Evolutionary conservation across 805 yeast genomes (phyloP).

Genomic region (Candida arabinofermentans): DNA sequence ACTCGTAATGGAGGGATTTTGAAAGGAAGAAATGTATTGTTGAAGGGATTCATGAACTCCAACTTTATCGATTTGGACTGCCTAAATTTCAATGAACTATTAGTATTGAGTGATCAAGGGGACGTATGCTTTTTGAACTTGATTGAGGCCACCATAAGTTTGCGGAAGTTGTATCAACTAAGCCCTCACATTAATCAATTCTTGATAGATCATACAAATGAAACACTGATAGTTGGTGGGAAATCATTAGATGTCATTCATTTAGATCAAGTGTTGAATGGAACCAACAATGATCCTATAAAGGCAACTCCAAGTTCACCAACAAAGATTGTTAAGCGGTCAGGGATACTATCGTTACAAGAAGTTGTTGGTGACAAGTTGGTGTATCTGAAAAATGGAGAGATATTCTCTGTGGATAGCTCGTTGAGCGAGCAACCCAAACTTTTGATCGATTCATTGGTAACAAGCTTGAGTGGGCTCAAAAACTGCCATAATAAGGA

Average conservation of each 20-base stretch:
- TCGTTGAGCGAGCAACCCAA: conserved; percentile 8
- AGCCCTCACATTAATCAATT: conserved; percentile 19
- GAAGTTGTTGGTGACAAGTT: conserved; percentile 22
- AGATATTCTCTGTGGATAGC: conserved; percentile 30
- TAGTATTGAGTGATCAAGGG: conserved; percentile 32
- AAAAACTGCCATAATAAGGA: conserved; percentile 32
- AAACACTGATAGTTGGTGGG: conserved; percentile 18
- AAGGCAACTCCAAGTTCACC: conserved; percentile 26
- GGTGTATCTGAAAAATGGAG: conserved; percentile 36
- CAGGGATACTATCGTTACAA: conserved; percentile 32
- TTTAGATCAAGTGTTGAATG: conserved; percentile 13
- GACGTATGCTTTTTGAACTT: conserved; percentile 32
- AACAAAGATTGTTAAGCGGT: conserved; percentile 24
- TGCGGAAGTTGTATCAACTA: conserved; percentile 20
- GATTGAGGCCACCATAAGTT: conserved; percentile 18
- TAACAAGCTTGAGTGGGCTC: conserved; percentile 36
- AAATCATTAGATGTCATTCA: conserved; percentile 10
- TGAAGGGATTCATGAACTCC: conserved; percentile 46
- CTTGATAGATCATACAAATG: conserved; percentile 16
- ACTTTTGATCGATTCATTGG: conserved; percentile 34
- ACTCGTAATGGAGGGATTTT: conserved; percentile 25
- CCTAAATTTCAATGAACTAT: conserved; percentile 34
- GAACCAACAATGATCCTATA: conserved; percentile 8
- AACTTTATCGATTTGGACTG: conserved; percentile 42
- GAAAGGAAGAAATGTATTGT: conserved; percentile 55